These are phyloP conservation scores for Desmodesmus armatus DNA, from an alignment of 139 green algal genomes.

Conservation along the genomic window DNA sequence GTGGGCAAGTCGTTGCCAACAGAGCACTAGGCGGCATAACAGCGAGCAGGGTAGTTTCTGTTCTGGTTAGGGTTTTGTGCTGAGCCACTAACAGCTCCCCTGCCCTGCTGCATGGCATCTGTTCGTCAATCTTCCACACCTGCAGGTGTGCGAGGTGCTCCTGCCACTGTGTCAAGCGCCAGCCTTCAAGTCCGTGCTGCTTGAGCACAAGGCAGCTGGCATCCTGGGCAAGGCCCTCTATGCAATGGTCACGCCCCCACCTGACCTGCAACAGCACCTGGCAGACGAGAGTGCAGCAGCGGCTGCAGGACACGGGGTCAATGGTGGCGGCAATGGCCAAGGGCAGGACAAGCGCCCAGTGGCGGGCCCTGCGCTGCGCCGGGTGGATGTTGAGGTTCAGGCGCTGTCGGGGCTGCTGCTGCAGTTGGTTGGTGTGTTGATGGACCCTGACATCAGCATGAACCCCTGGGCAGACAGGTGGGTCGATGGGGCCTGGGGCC, in stretches of 20 bases:
- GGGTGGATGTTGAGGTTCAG: background rate
- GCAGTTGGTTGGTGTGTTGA: conserved; percentile 24
- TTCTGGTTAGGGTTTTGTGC: no score
- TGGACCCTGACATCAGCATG: conserved; percentile 32
- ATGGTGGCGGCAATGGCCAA: no score
- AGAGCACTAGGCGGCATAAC: conserved; percentile 6
- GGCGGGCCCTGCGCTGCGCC: background rate
- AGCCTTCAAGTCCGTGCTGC: conserved; percentile 24
- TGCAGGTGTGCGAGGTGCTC: conserved; percentile 37
- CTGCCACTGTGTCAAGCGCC: conserved; percentile 5
- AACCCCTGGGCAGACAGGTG: background rate
- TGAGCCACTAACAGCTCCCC: no score
- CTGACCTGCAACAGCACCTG: no score
- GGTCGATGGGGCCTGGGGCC: no score
- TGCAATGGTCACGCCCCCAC: background rate
- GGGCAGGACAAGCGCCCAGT: no score
- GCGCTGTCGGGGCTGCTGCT: conserved; percentile 9
- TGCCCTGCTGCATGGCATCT: background rate
- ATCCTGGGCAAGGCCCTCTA: conserved; percentile 41
- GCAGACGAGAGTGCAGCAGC: no score
- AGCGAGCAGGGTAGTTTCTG: conserved; percentile 8
- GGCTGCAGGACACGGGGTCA: no score
- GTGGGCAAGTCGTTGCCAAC: background rate
- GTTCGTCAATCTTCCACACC: background rate
- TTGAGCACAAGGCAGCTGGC: conserved; percentile 16